Evolutionary conservation across 257 asterid genomes (phyloP).

Genomic region (Knoxia roxburghii): DNA sequence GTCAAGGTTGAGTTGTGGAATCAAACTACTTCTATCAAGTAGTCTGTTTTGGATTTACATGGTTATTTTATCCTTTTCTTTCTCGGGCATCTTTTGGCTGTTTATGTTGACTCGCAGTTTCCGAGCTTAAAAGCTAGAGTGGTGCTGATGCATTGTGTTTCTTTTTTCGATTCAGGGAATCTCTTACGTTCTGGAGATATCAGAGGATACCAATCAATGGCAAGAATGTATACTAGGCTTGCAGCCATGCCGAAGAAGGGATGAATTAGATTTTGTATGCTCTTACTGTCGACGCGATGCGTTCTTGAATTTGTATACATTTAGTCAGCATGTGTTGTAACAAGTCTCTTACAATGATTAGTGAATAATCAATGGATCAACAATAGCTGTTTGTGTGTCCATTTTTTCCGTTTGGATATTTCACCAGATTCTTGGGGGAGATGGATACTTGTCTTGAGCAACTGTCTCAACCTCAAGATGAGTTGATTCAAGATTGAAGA

Average conservation of each 20-base stretch:
- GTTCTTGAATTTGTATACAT: neutral
- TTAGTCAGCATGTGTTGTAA: neutral
- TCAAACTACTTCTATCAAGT: neutral
- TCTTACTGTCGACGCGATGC: neutral
- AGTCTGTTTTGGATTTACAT: neutral
- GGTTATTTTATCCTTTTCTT: neutral
- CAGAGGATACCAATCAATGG: conserved; percentile 95
- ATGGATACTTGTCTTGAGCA: conserved; percentile 1
- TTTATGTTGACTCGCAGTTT: neutral
- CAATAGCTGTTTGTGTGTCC: neutral
- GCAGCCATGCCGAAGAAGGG: conserved; percentile 99
- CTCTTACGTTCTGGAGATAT: conserved; percentile 90
- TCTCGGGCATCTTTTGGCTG: too few species aligned
- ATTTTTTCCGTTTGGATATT: neutral
- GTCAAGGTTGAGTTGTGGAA: neutral
- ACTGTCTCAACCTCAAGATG: neutral
- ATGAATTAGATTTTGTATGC: conserved; percentile 19
- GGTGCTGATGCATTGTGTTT: neutral
- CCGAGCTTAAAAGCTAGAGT: too few species aligned
- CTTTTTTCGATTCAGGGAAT: conserved; percentile 47
- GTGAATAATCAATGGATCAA: too few species aligned
- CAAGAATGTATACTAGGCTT: conserved; percentile 94
- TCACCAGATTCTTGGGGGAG: neutral
- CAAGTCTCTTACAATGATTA: neutral
- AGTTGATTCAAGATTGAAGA: neutral